Conservation (phyloP, 1,139 yeast genomes). For the Candida glucosophila region DNA sequence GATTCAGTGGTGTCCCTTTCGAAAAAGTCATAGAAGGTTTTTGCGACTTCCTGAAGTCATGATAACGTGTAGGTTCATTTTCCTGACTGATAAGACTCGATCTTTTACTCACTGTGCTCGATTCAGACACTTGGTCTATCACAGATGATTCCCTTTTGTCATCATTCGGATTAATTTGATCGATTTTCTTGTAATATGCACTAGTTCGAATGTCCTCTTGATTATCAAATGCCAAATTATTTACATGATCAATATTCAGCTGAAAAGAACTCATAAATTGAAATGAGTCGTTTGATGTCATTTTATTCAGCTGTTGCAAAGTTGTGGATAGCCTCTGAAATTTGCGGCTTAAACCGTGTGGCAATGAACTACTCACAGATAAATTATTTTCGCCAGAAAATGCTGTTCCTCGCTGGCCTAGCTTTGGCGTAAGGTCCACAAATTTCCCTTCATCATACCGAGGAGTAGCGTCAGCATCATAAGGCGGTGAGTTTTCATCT, state of each 20-base stretch:
- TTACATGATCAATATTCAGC: slow-evolving; percentile 21
- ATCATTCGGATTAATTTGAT: slow-evolving; percentile 7
- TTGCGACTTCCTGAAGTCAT: slow-evolving; percentile 1
- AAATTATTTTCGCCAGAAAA: slow-evolving; percentile 4
- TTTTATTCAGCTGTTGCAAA: slow-evolving; percentile 20
- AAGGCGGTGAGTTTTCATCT: slow-evolving; percentile 5
- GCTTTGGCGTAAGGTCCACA: slow-evolving; percentile 5
- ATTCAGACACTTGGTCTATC: slow-evolving; percentile 1
- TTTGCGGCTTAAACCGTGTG: slow-evolving; percentile 27
- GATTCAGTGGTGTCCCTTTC: slow-evolving; percentile 1
- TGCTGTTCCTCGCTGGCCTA: no score
- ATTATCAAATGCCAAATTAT: slow-evolving; percentile 4
- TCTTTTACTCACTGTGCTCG: slow-evolving; percentile 19
- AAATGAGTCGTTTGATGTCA: slow-evolving; percentile 32
- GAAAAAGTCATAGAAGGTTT: background rate
- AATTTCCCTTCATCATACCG: slow-evolving; percentile 1
- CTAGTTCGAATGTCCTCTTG: slow-evolving; percentile 11
- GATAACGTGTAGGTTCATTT: background rate
- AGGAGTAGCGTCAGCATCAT: slow-evolving; percentile 5
- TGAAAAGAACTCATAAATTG: slow-evolving; percentile 35
- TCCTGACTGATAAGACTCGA: slow-evolving; percentile 15
- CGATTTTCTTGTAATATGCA: slow-evolving; percentile 26
- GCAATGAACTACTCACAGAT: slow-evolving; percentile 10
- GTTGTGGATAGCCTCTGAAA: slow-evolving; percentile 35
- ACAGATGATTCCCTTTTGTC: slow-evolving; percentile 3